These are phyloP conservation scores for Neotropicomus parvogracilis DNA, from an alignment of 1,284 basidiomycete species.

Conservation along the genomic window DNA sequence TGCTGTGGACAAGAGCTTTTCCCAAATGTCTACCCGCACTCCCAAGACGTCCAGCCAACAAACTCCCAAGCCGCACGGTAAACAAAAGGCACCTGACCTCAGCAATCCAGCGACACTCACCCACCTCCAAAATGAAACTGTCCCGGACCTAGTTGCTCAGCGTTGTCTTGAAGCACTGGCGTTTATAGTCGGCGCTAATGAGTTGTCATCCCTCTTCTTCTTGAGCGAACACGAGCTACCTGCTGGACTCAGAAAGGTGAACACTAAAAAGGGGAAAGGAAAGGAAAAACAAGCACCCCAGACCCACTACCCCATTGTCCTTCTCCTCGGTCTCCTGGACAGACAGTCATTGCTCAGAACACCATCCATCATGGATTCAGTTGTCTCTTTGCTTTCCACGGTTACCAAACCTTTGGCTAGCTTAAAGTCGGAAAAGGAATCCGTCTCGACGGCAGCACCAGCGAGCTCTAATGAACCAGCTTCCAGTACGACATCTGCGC, in stretches of 20 bases:
- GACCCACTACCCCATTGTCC: conserved; percentile 86
- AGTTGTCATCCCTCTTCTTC: conserved; percentile 86
- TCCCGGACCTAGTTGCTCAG: conserved; percentile 89
- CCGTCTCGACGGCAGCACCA: conserved; percentile 26
- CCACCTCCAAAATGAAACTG: conserved; percentile 73
- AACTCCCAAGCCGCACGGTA: conserved; percentile 67
- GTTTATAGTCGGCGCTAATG: conserved; percentile 82
- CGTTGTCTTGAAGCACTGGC: conserved; percentile 87
- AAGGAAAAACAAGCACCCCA: conserved; percentile 83
- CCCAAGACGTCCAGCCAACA: conserved; percentile 51
- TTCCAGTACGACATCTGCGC: conserved; percentile 8
- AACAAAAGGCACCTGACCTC: conserved; percentile 61
- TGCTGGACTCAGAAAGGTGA: conserved; percentile 62
- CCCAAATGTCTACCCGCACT: conserved; percentile 82
- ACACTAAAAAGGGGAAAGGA: conserved; percentile 85
- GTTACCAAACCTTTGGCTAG: conserved; percentile 79
- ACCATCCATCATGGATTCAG: conserved; percentile 86
- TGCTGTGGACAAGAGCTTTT: conserved; percentile 90
- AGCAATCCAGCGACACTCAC: conserved; percentile 52
- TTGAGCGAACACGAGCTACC: conserved; percentile 90
- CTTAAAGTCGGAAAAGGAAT: conserved; percentile 50
- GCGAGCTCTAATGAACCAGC: conserved; percentile 18
- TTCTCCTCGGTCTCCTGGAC: conserved; percentile 83
- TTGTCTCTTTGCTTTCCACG: conserved; percentile 80
- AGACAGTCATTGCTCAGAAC: conserved; percentile 81